A percentile compares a stretch with the other conserved stretches of the same genome.
phyloP scores from a whole-genome alignment of 441 rosid genomes.

The Metrosideros polymorpha region DNA sequence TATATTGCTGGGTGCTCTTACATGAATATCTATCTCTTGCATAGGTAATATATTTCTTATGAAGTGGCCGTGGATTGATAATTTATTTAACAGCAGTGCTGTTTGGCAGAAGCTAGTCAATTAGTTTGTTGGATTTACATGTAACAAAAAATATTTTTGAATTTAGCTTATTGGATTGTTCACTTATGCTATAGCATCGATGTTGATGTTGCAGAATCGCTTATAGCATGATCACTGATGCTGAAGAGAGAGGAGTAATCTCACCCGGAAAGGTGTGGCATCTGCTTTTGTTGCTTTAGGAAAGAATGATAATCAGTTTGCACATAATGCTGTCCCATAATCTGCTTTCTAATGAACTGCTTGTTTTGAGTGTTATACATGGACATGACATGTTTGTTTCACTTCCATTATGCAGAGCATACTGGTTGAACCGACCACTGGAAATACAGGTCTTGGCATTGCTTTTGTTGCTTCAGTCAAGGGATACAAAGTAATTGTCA shows the following conservation, averaged over 20 bases:
- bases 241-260: slow-evolving; percentile 75
- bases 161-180: not conserved
- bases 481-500: slow-evolving; percentile 71
- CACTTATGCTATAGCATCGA: not conserved
- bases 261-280: slow-evolving; percentile 62
- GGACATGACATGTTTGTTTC: not conserved
- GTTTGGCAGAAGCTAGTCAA: not conserved
- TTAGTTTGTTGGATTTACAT: not conserved
- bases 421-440: slow-evolving; percentile 75
- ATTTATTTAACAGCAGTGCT: not conserved
- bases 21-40: not conserved
- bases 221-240: slow-evolving; percentile 70
- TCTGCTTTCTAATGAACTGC: not conserved
- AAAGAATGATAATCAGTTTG: not conserved
- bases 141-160: not conserved
- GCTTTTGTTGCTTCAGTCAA: slow-evolving; percentile 86
- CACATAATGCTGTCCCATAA: not conserved
- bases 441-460: slow-evolving; percentile 80
- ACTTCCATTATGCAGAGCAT: slow-evolving; percentile 38
- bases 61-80: not conserved
- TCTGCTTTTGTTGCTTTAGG: not conserved
- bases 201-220: slow-evolving; percentile 51
- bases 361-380: not conserved
- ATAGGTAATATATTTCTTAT: not conserved
- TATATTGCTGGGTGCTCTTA: not conserved